Evolutionary conservation across 768 basidiomycete genomes (phyloP), one percentile per base, ranked within the genome.

Genomic region (Suillus luteus): DNA sequence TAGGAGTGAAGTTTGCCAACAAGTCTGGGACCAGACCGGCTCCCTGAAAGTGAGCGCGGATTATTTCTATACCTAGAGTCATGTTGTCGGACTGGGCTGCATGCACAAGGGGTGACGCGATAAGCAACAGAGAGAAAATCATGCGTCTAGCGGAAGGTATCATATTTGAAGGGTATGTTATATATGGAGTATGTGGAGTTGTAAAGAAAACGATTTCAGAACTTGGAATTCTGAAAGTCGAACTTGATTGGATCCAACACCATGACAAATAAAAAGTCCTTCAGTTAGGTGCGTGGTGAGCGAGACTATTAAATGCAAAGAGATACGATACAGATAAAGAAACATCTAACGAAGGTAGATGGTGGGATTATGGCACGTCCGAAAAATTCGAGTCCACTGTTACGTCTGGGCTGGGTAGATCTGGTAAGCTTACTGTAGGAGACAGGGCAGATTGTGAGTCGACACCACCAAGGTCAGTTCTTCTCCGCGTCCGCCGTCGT

Each of bases 31-130:
- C 86, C 65, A 93, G 75, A 57, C 75, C 79, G 19, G 87, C 80
- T 64, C 84, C 82, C 15, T 68, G 75, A 73, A 93, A 90, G 73
- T 92, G 86, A 24, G 91, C 91, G 70, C 88, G 77, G 59, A 90
- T 85, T 41, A 83, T 85, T 62, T 80, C 80, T 55, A 91, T 76
- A 62, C 81, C 81, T 41, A 87, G 66, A 24, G 71, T 65, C 40
- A 76, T 74, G 61, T 77, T 78, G 62, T 75, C 76, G 62, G 72
- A 67, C 72, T 89, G 86, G 27, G 85, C 85, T 63, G 58, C 64
- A 55, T 10, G 38, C 46, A 51, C 33, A 11, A 55, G 51, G 58
- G 19, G 62, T 27, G 61, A n/a, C 51, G 62, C 61, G 54, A 64
- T 33, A 54, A 67, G 64, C 67, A 66, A 65, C 69, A 66, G 54